Base-by-base conservation (phyloP, 73 alveolate species). In the Paraurostyla sp. region DNA sequence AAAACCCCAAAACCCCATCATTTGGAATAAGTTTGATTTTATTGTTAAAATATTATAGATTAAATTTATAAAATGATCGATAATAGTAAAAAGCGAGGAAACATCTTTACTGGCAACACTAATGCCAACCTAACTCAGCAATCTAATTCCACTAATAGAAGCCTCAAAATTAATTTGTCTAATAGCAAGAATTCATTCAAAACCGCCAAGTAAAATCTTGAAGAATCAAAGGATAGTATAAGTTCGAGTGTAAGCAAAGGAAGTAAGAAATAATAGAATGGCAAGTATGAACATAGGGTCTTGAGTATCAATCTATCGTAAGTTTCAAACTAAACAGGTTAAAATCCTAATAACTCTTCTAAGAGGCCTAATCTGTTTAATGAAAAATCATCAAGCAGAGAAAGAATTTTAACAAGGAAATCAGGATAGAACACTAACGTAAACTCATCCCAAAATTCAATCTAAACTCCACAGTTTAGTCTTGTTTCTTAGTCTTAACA, bases 331-430 rank as follows among this genome's bases (percentile, higher is more conserved):
- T 9, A 54, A 54, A 54, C 69, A 54, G 69, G 69, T 20, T 6
- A 18, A 13, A 45, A 18, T 45, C 22, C 22, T 45, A 45, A 45
- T 45, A 45, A 11, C 22, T 11, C 22, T 45, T 13, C 73, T 6
- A 30, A 62, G 20, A 62, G 80, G 29, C 16, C 48, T 6, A 73
- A 73, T 48, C 25, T 73, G 27, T 73, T 73, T 45, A 43, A 73
- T 73, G 86, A 73, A 6, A 73, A 43, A 73, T 73, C 86, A 3
- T 29, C 86, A 2, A 73, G 86, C 46, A 73, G 86, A 46, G 86
- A 73, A 36, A 22, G 86, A 16, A 73, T 73, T 29, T 29, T 45
- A 3, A 73, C 86, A n/a, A 73, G 40, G 46, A 48, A 43, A 25
- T 7, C 46, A 25, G 54, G 18, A 46, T 62, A 52, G 69, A 32